phyloP scores from a whole-genome alignment of 176 grass and related monocot species.

The Carex parvula region DNA sequence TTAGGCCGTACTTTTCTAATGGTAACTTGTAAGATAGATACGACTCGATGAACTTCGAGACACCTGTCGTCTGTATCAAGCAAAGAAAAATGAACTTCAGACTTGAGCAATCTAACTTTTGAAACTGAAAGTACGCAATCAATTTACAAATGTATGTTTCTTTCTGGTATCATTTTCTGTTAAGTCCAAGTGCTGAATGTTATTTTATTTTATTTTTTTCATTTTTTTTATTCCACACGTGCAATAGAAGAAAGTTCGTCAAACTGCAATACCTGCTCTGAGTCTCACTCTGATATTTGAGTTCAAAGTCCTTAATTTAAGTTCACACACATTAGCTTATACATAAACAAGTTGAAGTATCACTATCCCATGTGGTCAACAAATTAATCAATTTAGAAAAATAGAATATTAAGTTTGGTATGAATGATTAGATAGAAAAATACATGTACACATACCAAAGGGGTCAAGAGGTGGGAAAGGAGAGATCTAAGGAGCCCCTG shows the following conservation, averaged over 20 bases:
- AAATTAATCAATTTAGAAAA: neutral
- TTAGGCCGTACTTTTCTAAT: constrained; percentile 72
- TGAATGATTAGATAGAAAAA: neutral
- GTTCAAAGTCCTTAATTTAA: constrained; percentile 6
- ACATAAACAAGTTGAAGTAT: neutral
- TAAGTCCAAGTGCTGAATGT: neutral
- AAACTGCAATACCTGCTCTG: neutral
- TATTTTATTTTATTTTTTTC: neutral
- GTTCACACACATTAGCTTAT: neutral
- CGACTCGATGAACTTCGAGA: constrained; percentile 94
- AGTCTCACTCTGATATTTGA: neutral
- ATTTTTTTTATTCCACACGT: neutral
- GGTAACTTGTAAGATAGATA: constrained; percentile 90
- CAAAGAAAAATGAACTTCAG: neutral
- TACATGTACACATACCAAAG: constrained; percentile 48
- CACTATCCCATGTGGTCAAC: neutral
- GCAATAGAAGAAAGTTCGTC: neutral
- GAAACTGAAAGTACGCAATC: neutral
- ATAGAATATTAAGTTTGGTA: neutral
- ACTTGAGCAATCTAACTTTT: neutral
- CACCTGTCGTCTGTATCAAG: constrained; percentile 45
- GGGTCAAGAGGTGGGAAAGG: constrained; percentile 56
- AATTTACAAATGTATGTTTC: neutral
- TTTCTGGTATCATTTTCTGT: neutral
- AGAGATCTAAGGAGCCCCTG: constrained; percentile 60